Percentiles rank a stretch among this genome's conserved stretches.
These are phyloP conservation scores for Microcera coccophila DNA, from an alignment of 2,329 filamentous ascomycete species.

Conservation along the genomic window DNA sequence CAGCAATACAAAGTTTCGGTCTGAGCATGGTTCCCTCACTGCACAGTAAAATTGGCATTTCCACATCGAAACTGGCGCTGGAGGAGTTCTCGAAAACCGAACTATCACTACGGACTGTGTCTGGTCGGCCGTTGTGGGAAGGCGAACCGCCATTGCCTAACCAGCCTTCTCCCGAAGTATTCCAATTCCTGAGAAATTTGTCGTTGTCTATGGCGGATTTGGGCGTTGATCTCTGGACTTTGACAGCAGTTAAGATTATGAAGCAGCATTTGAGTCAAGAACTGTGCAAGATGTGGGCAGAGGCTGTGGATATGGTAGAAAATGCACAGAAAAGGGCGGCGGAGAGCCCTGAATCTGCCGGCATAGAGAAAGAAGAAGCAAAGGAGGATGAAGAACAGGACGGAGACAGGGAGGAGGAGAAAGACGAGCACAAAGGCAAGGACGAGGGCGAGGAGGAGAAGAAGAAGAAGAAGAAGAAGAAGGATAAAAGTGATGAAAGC, in stretches of 20 bases:
- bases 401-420: constrained; percentile 6
- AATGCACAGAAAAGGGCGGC: constrained; percentile 13
- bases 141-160: constrained; percentile 69
- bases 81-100: constrained; percentile 42
- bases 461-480: constrained; percentile 13
- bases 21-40: constrained; percentile 59
- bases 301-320: constrained; percentile 35
- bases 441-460: constrained; percentile 3
- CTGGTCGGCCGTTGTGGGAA: constrained; percentile 73
- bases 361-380: constrained; percentile 10
- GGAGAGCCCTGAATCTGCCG: neutral
- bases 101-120: constrained; percentile 46
- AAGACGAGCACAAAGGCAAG: constrained; percentile 4
- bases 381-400: constrained; percentile 13
- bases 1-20: constrained; percentile 53
- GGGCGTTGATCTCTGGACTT: constrained; percentile 80
- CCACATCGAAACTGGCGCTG: constrained; percentile 49
- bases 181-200: constrained; percentile 66
- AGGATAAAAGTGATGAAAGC: too few relatives aligned
- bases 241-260: constrained; percentile 58
- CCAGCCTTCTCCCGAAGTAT: constrained; percentile 72
- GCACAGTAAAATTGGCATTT: constrained; percentile 56
- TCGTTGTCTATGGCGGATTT: constrained; percentile 63
- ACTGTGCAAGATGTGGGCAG: constrained; percentile 48
- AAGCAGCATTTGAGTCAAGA: constrained; percentile 54